A percentile compares a stretch with the other conserved stretches of the same genome.
Evolutionary conservation across 306 rosid species (phyloP).

Genomic region (Acacia acuminata): DNA sequence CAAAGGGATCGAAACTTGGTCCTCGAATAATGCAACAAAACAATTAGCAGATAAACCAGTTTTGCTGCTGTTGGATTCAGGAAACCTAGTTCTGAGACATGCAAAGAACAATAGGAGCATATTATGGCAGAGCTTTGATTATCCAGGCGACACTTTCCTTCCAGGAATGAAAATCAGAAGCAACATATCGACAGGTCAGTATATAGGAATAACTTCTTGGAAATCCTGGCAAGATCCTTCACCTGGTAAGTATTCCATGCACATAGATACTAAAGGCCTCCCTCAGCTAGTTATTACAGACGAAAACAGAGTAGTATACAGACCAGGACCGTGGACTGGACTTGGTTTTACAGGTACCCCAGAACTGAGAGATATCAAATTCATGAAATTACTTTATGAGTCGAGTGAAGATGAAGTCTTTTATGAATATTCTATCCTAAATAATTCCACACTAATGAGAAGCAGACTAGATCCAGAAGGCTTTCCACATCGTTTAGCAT

Average conservation of each 20-base stretch:
- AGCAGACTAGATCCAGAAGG: neutral
- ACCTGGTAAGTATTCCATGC: neutral
- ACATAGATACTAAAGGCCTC: slow-evolving; percentile 14
- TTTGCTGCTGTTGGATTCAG: slow-evolving; percentile 34
- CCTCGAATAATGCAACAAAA: neutral
- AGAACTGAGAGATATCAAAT: neutral
- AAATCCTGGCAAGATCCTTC: slow-evolving; percentile 24
- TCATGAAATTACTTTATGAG: neutral
- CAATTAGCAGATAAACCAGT: slow-evolving; percentile 6
- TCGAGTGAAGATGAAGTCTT: slow-evolving; percentile 12
- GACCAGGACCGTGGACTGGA: slow-evolving; percentile 32
- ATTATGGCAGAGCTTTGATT: slow-evolving; percentile 39
- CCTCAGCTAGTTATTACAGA: slow-evolving; percentile 19
- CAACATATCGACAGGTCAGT: slow-evolving; percentile 9
- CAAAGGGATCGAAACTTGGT: neutral
- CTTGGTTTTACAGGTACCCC: slow-evolving; percentile 8
- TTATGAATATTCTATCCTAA: neutral
- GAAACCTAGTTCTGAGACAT: slow-evolving; percentile 40
- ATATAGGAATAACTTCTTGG: slow-evolving; percentile 24
- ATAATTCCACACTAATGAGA: neutral
- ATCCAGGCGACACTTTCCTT: slow-evolving; percentile 33
- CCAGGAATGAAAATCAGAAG: slow-evolving; percentile 37
- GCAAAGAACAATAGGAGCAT: neutral
- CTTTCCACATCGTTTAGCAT: neutral
- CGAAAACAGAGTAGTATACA: neutral